Base-by-base conservation (phyloP, 2,329 filamentous ascomycete species). In the Diaporthe sp. region DNA sequence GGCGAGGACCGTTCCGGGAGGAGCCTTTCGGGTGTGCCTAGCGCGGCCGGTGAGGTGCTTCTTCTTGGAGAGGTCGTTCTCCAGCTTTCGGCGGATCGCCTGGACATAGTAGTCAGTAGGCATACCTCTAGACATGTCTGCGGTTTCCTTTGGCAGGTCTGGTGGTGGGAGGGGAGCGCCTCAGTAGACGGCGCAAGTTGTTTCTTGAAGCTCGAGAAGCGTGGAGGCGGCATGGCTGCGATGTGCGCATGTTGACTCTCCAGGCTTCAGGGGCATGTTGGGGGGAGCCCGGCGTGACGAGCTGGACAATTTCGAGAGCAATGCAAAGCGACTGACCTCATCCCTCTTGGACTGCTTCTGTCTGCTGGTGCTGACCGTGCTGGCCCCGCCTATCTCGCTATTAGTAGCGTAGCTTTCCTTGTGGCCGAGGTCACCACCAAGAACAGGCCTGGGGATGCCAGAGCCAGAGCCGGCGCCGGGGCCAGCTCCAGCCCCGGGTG, bases 51-150 rank as follows among this genome's bases (percentile, higher is more conserved):
- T 92, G 77, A 92, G 90, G 82, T 95, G 92, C 87, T 95, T 98
- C 92, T 98, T 98, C 89, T 98, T 98, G 90, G 92, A 97, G 87
- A 99, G 93, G 84, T 99, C 97, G 82, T 91, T 96, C 88, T 99
- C 97, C 89, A 99, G 94, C 88, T 98, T 98, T 82, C 92, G 93
- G 82, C 97, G 95, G 83, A 99, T 98, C 71, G 97, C 97, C 97
- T 98, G 83, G 78, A 78, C 73, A 73, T 76, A 78, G 76, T 78
- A 77, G 80, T 86, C 79, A 86, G 84, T 78, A 76, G 80, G 76
- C 77, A 81, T 80, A 49, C 73, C 57, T 73, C 49, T 31, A 73
- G 71, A 42, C 58, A 53, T 73, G 58, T 47, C 17, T 65, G 34
- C 47, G 37, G 12, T 13, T 51, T 34, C 25, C 22, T 31, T 10